Base-by-base conservation (phyloP, 2,329 filamentous ascomycete species). In the Nannizziopsis barbatae region DNA sequence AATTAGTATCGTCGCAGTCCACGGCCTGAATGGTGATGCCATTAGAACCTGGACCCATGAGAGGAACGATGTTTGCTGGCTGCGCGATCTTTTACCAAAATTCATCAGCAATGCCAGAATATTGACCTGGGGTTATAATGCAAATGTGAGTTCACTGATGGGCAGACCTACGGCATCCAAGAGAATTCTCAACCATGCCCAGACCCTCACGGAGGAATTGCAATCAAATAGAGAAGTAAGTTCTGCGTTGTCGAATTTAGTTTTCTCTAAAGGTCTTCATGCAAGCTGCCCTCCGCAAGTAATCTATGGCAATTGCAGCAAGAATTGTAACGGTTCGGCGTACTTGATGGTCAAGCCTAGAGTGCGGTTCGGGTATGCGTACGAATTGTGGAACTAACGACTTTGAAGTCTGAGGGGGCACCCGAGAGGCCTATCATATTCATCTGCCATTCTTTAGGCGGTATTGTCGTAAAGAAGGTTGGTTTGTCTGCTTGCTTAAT, bases 1-100 rank as follows among this genome's bases (percentile, higher is more conserved):
- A n/a, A n/a, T n/a, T n/a, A 62, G 62, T 41, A 65, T 68, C 30
- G 60, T 71, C 22, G 68, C 68, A 5, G 64, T 71, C 30, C 67
- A 70, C 54, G 66, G 68, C 12, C 61, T 71, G 11, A 66, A 66
- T 52, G 67, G 67, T 11, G 53, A 70, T 49, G 59, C 63, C 5
- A 58, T 60, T 22, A 57, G 57, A 22, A 68, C 67, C 40, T 71
- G 67, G 66, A 65, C 62, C n/a, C 58, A 61, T 14, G 46, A 57
- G 17, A 55, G 60, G 39, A 53, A 52, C 5, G 57, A 56, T 3
- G 55, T 61, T 27, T 63, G 56, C 53, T 70, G 67, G 67, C 57
- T 71, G n/a, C 51, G 50, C 41, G 54, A 62, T 5, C 35, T 47
- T n/a, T 17, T 47, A 27, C 45, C 45, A 6, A 47, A 47, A 41